Evolutionary conservation across 495 filamentous ascomycete genomes (phyloP).

Genomic region (Aspergillus olivimuriae): DNA sequence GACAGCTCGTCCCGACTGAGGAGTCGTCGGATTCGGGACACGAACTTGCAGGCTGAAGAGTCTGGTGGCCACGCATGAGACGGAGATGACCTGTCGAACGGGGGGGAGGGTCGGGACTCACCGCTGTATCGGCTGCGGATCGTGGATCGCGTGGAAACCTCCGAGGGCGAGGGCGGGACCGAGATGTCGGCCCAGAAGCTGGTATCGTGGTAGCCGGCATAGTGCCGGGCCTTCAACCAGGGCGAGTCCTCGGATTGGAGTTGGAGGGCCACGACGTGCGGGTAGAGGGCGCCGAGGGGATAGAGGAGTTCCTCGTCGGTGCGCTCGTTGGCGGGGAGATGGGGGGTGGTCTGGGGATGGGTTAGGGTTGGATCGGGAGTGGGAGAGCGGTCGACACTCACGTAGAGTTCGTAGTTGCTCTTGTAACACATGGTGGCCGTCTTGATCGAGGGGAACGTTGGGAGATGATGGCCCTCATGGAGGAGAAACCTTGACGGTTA

Average conservation of each 20-base stretch:
- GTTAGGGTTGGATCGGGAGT: background rate
- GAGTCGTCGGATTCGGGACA: conserved; percentile 26
- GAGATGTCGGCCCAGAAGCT: conserved; percentile 35
- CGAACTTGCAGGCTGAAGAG: conserved; percentile 19
- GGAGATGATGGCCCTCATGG: conserved; percentile 1
- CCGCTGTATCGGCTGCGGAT: conserved; percentile 18
- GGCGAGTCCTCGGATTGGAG: conserved; percentile 23
- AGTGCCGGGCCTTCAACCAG: conserved; percentile 29
- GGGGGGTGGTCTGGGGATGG: conserved; percentile 12
- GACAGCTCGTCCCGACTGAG: conserved; percentile 28
- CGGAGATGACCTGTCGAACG: background rate
- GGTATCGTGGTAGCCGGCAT: conserved; percentile 31
- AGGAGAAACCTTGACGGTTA: conserved; percentile 15
- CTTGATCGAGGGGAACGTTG: conserved; percentile 1
- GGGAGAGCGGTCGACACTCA: conserved; percentile 13
- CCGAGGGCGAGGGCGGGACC: conserved; percentile 20
- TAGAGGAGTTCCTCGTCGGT: conserved; percentile 31
- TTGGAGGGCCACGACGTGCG: conserved; percentile 36
- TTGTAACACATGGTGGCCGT: conserved; percentile 34
- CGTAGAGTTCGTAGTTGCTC: conserved; percentile 40
- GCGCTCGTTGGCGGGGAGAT: conserved; percentile 20
- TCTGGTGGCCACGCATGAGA: conserved; percentile 8
- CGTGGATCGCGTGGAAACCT: conserved; percentile 11
- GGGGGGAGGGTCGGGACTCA: conserved; percentile 13
- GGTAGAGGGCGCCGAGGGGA: conserved; percentile 34